Percentiles rank a stretch among this genome's conserved stretches.
Evolutionary conservation across 768 basidiomycete genomes (phyloP).

Genomic region (Tephrocybe sp.): DNA sequence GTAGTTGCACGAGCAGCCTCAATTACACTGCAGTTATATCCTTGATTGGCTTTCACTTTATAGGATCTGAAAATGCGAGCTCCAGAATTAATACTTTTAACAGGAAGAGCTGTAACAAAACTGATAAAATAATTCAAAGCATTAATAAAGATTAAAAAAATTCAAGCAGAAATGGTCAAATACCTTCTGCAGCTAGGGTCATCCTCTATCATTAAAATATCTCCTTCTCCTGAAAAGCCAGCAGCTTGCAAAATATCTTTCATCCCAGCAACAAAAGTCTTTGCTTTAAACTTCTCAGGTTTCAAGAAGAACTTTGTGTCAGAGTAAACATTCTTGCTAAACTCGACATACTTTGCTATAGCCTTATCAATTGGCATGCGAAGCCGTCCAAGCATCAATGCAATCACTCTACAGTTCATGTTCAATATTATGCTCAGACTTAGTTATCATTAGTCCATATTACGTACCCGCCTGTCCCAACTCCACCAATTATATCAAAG

Average conservation of each 20-base stretch:
- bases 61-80: not conserved
- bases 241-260: not conserved
- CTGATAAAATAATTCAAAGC: not conserved
- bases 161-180: not conserved
- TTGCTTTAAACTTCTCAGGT: not conserved
- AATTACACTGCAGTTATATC: not conserved
- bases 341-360: not conserved
- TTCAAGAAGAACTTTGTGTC: not conserved
- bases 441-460: too few relatives aligned
- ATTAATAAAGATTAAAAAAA: not conserved
- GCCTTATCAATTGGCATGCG: not conserved
- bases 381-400: not conserved
- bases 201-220: not conserved
- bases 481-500: too few relatives aligned
- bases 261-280: not conserved
- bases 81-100: not conserved
- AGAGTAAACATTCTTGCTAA: not conserved
- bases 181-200: not conserved
- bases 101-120: not conserved
- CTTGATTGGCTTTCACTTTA: not conserved
- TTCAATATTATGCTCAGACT: too few relatives aligned
- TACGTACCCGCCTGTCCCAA: too few relatives aligned
- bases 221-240: not conserved
- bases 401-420: not conserved
- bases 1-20: conserved; percentile 1